Base-by-base conservation (phyloP, 2,329 filamentous ascomycete genomes). In the Polychaeton citri region DNA sequence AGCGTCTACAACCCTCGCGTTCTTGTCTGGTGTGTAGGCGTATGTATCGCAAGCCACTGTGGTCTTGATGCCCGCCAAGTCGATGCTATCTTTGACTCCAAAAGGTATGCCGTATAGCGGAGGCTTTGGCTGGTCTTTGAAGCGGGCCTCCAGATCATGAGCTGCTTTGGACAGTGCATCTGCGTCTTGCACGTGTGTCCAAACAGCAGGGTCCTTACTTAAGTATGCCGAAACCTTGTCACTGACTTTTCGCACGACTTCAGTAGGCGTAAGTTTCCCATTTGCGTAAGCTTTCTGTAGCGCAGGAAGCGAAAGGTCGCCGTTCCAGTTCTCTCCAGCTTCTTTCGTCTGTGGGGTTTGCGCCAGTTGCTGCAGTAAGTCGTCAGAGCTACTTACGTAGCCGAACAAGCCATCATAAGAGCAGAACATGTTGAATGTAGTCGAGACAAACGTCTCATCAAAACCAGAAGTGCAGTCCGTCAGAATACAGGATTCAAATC, bases 61-160 rank as follows among this genome's bases (percentile, higher is more conserved):
- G 1, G 71, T 75, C 1, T 53, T 52, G 5, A 71, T 42, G 1
- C 65, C 63, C 9, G 61, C 60, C 10, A 74, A 58, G 42, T 74
- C 70, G 35, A 74, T 69, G 28, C 59, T 68, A 48, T 75, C 71
- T 46, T 74, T 74, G 34, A 74, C 59, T 2, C 64, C 65, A 43
- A 75, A 76, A 0, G 71, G 71, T 2, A 74, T 51, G 19, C 71
- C 71, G 42, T 65, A 75, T 1, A 76, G 58, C 3, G 69, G 67
- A 20, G 66, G 60, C n/a, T 62, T 52, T 24, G 58, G 60, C 5
- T 52, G 53, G 32, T 55, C 49, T 35, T 58, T 53, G 31, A 62
- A 70, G 30, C 55, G 59, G 7, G 51, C 47, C 6, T 56, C 48
- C 0, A 72, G 54, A 3, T 57, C 46, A 35, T 58, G 55, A 3